A percentile compares a stretch with the other conserved stretches of the same genome.
Conservation (phyloP, 1,139 yeast genomes). For the Yamadazyma songkhlaensis region DNA sequence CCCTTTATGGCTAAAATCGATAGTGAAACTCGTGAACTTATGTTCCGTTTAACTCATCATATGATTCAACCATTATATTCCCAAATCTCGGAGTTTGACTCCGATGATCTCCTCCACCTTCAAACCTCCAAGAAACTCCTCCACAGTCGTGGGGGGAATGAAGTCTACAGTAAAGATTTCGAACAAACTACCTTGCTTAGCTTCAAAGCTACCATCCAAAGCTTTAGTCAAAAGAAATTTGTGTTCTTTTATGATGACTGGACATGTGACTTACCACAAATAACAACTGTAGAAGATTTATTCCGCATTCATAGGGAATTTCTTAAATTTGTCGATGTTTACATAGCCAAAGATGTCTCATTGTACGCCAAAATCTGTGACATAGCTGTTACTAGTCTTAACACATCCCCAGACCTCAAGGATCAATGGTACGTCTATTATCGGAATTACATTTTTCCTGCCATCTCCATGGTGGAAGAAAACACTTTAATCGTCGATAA, state of each 20-base stretch:
- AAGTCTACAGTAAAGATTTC: constrained; percentile 27
- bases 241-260: constrained; percentile 55
- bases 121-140: constrained; percentile 24
- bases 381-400: constrained; percentile 45
- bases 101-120: constrained; percentile 20
- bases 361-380: constrained; percentile 62
- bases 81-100: constrained; percentile 15
- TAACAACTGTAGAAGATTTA: constrained; percentile 43
- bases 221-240: constrained; percentile 29
- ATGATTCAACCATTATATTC: constrained; percentile 52
- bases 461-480: constrained; percentile 56
- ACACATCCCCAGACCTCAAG: no score
- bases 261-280: constrained; percentile 38
- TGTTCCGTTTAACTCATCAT: constrained; percentile 49
- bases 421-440: constrained; percentile 60
- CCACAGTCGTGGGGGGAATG: constrained; percentile 30
- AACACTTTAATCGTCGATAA: constrained; percentile 65
- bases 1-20: constrained; percentile 64
- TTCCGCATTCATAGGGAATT: constrained; percentile 45
- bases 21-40: constrained; percentile 46
- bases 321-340: constrained; percentile 56
- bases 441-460: constrained; percentile 68
- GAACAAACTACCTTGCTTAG: constrained; percentile 19
- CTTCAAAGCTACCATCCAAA: constrained; percentile 30
- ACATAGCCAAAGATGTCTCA: constrained; percentile 46